Evolutionary conservation across 2,329 filamentous ascomycete genomes (phyloP).

Genomic region (Lizonia empirigonia): DNA sequence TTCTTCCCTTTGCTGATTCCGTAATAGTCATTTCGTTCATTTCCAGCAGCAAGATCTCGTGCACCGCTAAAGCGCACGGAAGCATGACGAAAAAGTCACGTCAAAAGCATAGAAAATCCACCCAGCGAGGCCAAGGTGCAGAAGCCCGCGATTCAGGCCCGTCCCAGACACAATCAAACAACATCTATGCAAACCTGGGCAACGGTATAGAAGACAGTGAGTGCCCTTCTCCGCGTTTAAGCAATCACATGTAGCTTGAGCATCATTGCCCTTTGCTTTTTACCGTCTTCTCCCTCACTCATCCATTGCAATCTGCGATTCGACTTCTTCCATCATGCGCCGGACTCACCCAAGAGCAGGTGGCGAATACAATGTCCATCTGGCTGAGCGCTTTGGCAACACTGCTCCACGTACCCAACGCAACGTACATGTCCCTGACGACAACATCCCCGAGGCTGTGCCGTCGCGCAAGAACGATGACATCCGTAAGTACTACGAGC

Average conservation of each 20-base stretch:
- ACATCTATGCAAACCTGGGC: constrained; percentile 17
- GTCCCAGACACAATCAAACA: constrained; percentile 6
- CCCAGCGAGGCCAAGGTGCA: constrained; percentile 5
- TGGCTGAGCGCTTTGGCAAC: constrained; percentile 23
- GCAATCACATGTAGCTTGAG: background rate
- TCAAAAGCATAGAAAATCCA: constrained; percentile 2
- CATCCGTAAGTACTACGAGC: constrained; percentile 35
- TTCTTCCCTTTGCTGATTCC: background rate
- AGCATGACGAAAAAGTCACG: constrained; percentile 19
- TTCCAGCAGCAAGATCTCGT: background rate
- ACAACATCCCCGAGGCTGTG: constrained; percentile 21
- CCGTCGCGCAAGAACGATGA: constrained; percentile 28
- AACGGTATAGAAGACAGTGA: constrained; percentile 9
- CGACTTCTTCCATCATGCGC: background rate
- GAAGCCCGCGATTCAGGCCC: background rate
- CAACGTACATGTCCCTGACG: constrained; percentile 13
- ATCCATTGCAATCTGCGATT: background rate
- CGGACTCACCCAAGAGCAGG: constrained; percentile 11
- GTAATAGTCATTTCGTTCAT: background rate
- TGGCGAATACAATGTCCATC: constrained; percentile 25
- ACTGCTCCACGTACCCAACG: background rate
- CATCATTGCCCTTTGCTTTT: background rate
- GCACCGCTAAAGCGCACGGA: background rate
- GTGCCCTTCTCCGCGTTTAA: background rate
- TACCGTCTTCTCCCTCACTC: background rate